Conservation (phyloP, 2,329 filamentous ascomycete species). For the Trichoderma oligosporum region DNA sequence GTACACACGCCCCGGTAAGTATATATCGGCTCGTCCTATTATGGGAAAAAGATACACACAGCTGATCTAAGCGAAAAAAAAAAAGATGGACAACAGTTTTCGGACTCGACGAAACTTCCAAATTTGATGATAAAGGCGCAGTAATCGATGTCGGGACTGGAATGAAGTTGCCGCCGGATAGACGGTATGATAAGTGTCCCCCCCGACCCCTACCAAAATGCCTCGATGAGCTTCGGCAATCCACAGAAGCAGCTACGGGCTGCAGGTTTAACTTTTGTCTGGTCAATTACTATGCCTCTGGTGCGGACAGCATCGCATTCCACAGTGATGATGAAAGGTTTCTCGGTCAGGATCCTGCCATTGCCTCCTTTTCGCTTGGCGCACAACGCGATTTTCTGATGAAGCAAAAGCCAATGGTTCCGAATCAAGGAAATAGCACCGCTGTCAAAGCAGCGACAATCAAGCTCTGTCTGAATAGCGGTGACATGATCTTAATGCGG, state of each 20-base stretch:
- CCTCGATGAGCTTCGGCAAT: slow-evolving; percentile 58
- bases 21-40: not conserved
- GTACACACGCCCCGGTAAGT: slow-evolving; percentile 52
- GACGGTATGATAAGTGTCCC: slow-evolving; percentile 50
- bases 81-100: slow-evolving; percentile 52
- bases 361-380: slow-evolving; percentile 72
- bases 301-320: slow-evolving; percentile 72
- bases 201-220: slow-evolving; percentile 70
- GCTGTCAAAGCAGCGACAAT: slow-evolving; percentile 32
- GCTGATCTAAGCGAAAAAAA: not conserved
- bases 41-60: not conserved
- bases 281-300: slow-evolving; percentile 79
- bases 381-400: slow-evolving; percentile 71
- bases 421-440: slow-evolving; percentile 24
- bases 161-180: slow-evolving; percentile 43
- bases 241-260: slow-evolving; percentile 63
- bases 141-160: slow-evolving; percentile 44
- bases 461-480: slow-evolving; percentile 56
- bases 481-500: slow-evolving; percentile 78
- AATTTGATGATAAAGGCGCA: slow-evolving; percentile 47
- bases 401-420: slow-evolving; percentile 65
- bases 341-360: slow-evolving; percentile 63
- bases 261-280: slow-evolving; percentile 73
- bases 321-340: slow-evolving; percentile 80
- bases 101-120: slow-evolving; percentile 58